phyloP scores from a whole-genome alignment of 345 rosid genomes.

The Gossypium bickii region DNA sequence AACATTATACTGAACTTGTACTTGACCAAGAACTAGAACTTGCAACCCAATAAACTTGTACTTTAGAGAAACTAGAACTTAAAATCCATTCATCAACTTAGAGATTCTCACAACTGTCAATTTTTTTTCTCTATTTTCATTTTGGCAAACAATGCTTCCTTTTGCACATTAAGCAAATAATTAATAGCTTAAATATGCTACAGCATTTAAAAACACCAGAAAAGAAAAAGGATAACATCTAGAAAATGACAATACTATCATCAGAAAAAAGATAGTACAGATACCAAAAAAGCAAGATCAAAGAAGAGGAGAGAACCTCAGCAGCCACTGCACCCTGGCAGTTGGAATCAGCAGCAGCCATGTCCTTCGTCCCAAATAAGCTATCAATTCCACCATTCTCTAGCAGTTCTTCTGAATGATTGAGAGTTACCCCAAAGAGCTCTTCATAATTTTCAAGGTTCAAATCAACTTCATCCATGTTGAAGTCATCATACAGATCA shows the following conservation, averaged over 20 bases:
- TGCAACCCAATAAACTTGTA: background rate
- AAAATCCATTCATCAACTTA: background rate
- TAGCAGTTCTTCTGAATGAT: conserved; percentile 69
- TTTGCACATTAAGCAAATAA: background rate
- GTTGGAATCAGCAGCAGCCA: conserved; percentile 53
- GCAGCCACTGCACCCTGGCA: conserved; percentile 57
- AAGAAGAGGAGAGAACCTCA: conserved; percentile 45
- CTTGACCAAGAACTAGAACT: background rate
- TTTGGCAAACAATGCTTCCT: background rate
- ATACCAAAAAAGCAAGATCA: conserved; percentile 24
- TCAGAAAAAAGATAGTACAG: background rate
- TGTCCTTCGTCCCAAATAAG: conserved; percentile 60
- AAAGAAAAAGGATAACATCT: background rate
- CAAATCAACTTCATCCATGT: conserved; percentile 81
- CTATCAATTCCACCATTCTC: conserved; percentile 86
- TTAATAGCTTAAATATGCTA: background rate
- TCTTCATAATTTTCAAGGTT: conserved; percentile 89
- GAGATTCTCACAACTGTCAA: background rate
- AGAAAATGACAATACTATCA: conserved; percentile 2
- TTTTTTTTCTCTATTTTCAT: background rate
- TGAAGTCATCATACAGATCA: conserved; percentile 56
- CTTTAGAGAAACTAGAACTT: too few species aligned
- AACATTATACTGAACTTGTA: background rate
- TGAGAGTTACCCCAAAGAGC: conserved; percentile 81
- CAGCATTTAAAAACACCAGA: background rate